These are phyloP conservation scores for Exophiala sp. DNA, from an alignment of 2,329 filamentous ascomycete genomes.

Conservation along the genomic window DNA sequence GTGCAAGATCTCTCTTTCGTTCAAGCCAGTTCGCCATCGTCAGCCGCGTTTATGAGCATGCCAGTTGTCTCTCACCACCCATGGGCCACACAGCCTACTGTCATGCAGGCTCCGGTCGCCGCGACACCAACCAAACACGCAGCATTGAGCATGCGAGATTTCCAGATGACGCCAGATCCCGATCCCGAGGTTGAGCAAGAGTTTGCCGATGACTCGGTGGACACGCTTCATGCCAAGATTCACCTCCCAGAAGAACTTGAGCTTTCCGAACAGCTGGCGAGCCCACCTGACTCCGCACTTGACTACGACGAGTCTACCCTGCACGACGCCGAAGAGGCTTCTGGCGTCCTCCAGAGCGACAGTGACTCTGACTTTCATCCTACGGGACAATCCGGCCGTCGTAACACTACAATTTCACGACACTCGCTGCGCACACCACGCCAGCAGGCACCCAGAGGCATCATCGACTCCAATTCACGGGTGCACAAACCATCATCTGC, in stretches of 20 bases:
- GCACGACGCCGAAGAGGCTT: slow-evolving; percentile 14
- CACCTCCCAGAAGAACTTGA: slow-evolving; percentile 23
- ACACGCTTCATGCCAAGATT: slow-evolving; percentile 11
- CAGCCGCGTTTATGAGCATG: background rate
- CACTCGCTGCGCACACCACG: slow-evolving; percentile 8
- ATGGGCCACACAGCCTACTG: slow-evolving; percentile 6
- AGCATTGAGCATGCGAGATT: slow-evolving; percentile 20
- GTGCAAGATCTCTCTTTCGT: slow-evolving; percentile 3
- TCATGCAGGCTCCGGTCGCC: background rate
- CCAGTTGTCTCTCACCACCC: background rate
- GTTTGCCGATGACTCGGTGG: slow-evolving; percentile 7
- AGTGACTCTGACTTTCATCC: slow-evolving; percentile 22
- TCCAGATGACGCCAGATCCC: slow-evolving; percentile 23
- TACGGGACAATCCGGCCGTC: background rate
- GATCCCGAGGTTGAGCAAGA: slow-evolving; percentile 8
- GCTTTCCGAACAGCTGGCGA: slow-evolving; percentile 14
- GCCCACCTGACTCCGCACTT: slow-evolving; percentile 16
- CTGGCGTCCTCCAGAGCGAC: slow-evolving; percentile 3
- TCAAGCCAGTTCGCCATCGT: background rate
- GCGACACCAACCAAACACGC: slow-evolving; percentile 1
- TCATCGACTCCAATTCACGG: slow-evolving; percentile 5
- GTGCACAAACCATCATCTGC: slow-evolving; percentile 11
- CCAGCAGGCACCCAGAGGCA: background rate
- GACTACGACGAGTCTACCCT: slow-evolving; percentile 8
- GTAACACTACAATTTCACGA: background rate